Percentiles rank a stretch among this genome's conserved stretches.
phyloP scores from a whole-genome alignment of 495 filamentous ascomycete genomes.

The Daldinia grandis region DNA sequence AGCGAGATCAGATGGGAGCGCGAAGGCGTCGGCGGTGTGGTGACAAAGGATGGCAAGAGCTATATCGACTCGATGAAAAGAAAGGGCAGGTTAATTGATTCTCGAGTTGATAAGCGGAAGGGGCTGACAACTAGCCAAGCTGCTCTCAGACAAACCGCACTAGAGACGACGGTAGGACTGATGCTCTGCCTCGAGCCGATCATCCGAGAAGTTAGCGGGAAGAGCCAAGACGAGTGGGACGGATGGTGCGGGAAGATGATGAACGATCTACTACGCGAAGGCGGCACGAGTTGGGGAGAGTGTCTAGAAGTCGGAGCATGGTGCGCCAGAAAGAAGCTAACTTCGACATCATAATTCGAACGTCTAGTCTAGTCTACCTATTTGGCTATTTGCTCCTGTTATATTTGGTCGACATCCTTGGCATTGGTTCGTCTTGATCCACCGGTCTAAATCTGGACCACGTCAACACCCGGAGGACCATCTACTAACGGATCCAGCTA shows the following conservation, averaged over 20 bases:
- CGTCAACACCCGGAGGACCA: conserved; percentile 11
- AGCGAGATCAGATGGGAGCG: conserved; percentile 90
- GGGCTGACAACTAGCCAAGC: conserved; percentile 74
- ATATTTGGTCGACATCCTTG: conserved; percentile 27
- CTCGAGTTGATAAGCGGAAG: conserved; percentile 40
- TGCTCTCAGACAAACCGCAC: conserved; percentile 78
- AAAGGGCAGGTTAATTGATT: conserved; percentile 38
- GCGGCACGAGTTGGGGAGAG: conserved; percentile 82
- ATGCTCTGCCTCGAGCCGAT: conserved; percentile 88
- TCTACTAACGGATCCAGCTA: conserved; percentile 10
- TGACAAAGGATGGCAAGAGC: conserved; percentile 61
- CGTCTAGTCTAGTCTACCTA: conserved; percentile 7
- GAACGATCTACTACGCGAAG: conserved; percentile 79
- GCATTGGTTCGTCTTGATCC: conserved; percentile 18
- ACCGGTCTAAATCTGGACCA: conserved; percentile 15
- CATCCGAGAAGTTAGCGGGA: conserved; percentile 80
- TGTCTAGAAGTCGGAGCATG: conserved; percentile 94
- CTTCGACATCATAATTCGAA: conserved; percentile 18
- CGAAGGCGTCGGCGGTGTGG: conserved; percentile 67
- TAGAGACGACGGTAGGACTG: conserved; percentile 83
- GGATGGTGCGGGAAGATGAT: conserved; percentile 89
- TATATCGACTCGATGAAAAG: conserved; percentile 55
- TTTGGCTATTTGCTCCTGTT: conserved; percentile 11
- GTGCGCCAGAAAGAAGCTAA: conserved; percentile 78
- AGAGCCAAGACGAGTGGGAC: conserved; percentile 92